These are phyloP conservation scores for Scenedesmus sp. DNA, from an alignment of 163 green algal species.

Conservation along the genomic window DNA sequence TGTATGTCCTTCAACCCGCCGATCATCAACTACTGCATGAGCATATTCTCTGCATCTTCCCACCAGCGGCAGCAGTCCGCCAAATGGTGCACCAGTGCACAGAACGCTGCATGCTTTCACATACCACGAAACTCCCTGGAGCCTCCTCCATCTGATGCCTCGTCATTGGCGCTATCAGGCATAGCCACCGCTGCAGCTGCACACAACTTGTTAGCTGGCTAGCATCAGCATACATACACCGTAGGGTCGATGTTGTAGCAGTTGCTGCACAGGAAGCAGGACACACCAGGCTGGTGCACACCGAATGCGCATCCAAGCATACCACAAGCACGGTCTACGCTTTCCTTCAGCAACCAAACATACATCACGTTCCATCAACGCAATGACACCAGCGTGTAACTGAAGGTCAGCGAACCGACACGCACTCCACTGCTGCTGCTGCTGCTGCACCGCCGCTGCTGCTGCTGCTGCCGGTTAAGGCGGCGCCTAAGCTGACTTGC, in stretches of 20 bases:
- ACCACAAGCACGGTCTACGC: no score
- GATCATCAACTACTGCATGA: no score
- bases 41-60: no score
- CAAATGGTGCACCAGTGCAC: neutral
- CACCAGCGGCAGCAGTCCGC: no score
- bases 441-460: neutral
- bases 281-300: neutral
- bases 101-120: no score
- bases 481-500: neutral
- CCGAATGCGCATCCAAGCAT: neutral
- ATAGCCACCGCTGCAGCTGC: neutral
- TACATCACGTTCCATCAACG: neutral
- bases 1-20: no score
- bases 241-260: neutral
- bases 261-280: neutral
- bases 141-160: neutral
- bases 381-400: neutral
- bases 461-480: neutral
- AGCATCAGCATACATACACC: neutral
- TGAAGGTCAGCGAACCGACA: neutral
- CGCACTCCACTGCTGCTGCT: neutral
- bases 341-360: neutral
- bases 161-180: neutral
- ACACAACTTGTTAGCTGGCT: constrained; percentile 1
- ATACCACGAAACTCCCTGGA: no score